Percentiles rank a stretch among this genome's conserved stretches.
Evolutionary conservation across 352 stramenopile species (phyloP).

Genomic region (Phytophthora rubi): DNA sequence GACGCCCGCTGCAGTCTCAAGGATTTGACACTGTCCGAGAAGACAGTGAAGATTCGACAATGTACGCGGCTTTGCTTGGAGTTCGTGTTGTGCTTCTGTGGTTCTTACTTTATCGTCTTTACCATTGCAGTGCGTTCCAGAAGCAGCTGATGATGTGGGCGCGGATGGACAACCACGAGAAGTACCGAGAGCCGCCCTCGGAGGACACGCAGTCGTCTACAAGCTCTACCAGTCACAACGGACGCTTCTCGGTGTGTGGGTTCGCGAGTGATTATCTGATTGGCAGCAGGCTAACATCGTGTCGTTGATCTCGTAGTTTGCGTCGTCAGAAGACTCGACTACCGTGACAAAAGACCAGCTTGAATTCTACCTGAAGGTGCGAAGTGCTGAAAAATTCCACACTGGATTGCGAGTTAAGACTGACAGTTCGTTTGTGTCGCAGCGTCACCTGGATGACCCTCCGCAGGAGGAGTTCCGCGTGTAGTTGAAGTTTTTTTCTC

Average conservation of each 20-base stretch:
- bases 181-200: constrained; percentile 43
- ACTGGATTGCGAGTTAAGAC: neutral
- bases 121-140: constrained; percentile 54
- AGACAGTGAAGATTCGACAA: constrained; percentile 59
- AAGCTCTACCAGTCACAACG: constrained; percentile 59
- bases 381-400: neutral
- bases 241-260: constrained; percentile 51
- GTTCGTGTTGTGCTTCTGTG: neutral
- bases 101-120: constrained; percentile 21
- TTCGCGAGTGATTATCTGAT: neutral
- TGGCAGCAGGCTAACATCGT: neutral
- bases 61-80: constrained; percentile 39
- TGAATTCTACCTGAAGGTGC: constrained; percentile 89
- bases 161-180: constrained; percentile 63
- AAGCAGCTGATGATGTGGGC: constrained; percentile 86
- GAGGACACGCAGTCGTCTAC: constrained; percentile 70
- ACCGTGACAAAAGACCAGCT: constrained; percentile 82
- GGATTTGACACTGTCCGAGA: constrained; percentile 47
- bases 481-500: constrained; percentile 20
- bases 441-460: constrained; percentile 58
- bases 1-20: constrained; percentile 50
- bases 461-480: constrained; percentile 40
- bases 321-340: constrained; percentile 59
- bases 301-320: constrained; percentile 38
- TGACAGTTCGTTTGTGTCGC: constrained; percentile 22